Percentiles rank a stretch among this genome's conserved stretches.
phyloP scores from a whole-genome alignment of 1,139 yeast genomes.

The Blastobotrys aristatus region DNA sequence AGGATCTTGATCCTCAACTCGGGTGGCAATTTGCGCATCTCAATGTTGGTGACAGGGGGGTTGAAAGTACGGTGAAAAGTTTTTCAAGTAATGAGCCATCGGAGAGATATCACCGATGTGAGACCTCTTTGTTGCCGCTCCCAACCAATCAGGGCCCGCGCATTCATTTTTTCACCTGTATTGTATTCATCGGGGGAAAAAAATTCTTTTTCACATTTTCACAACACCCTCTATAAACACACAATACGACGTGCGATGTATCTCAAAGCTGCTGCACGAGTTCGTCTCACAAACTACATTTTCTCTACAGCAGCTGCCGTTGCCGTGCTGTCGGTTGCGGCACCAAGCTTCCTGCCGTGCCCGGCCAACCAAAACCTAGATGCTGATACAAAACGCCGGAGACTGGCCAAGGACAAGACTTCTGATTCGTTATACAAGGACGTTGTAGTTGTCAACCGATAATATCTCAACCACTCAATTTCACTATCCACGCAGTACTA shows the following conservation, averaged over 20 bases:
- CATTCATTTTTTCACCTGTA: no score
- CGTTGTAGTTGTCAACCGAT: constrained; percentile 4
- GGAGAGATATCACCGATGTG: no score
- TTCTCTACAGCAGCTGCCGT: constrained; percentile 73
- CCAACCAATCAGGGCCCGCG: constrained; percentile 1
- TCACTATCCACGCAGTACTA: no score
- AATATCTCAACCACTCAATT: no score
- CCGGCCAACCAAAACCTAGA: constrained; percentile 49
- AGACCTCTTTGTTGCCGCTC: no score
- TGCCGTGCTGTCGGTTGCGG: constrained; percentile 64
- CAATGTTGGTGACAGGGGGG: no score
- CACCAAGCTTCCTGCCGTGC: constrained; percentile 68
- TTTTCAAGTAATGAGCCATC: no score
- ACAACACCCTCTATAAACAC: background rate
- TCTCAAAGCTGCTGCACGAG: constrained; percentile 53
- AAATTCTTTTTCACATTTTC: background rate
- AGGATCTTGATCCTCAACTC: no score
- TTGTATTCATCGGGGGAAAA: background rate
- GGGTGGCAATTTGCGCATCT: no score
- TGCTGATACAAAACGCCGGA: constrained; percentile 11
- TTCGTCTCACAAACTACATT: constrained; percentile 56
- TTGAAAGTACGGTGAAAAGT: no score
- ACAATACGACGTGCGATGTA: no score
- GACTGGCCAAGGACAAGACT: constrained; percentile 3
- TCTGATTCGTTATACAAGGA: background rate